phyloP scores from a whole-genome alignment of 148 eudicot genomes.

The Amaranthus palmeri region DNA sequence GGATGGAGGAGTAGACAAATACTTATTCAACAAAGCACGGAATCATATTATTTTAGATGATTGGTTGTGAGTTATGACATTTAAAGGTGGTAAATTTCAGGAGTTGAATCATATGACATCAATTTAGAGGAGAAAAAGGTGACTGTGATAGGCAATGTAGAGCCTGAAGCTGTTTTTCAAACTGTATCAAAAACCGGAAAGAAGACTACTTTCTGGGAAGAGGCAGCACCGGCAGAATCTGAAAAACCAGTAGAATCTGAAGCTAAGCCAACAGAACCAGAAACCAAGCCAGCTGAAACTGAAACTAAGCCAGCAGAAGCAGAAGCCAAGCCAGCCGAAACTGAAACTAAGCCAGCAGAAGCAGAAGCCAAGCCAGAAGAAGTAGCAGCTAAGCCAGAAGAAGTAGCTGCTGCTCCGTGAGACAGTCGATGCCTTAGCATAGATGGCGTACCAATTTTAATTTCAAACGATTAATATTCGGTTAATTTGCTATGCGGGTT shows the following conservation, averaged over 20 bases:
- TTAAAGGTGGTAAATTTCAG: constrained; percentile 26
- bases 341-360: background rate
- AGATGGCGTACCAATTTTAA: too few relatives aligned
- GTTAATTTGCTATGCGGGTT: too few relatives aligned
- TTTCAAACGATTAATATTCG: too few relatives aligned
- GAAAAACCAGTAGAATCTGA: constrained; percentile 18
- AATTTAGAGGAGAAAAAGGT: constrained; percentile 75
- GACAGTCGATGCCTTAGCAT: background rate
- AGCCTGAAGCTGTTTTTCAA: constrained; percentile 75
- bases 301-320: too few relatives aligned
- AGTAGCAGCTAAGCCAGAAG: constrained; percentile 1
- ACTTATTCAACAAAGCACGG: too few relatives aligned
- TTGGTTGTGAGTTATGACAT: background rate
- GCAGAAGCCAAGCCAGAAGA: constrained; percentile 4
- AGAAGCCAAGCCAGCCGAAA: too few relatives aligned
- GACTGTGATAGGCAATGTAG: constrained; percentile 75
- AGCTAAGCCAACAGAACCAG: constrained; percentile 9
- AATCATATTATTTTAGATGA: too few relatives aligned
- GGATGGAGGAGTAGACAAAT: too few relatives aligned
- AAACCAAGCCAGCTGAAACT: too few relatives aligned
- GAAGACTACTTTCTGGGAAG: constrained; percentile 69
- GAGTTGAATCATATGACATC: constrained; percentile 69
- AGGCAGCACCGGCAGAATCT: constrained; percentile 29
- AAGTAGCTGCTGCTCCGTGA: constrained; percentile 12
- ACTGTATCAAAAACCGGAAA: constrained; percentile 84